Evolutionary conservation across 345 rosid species (phyloP).

Genomic region (Lumnitzera littorea): DNA sequence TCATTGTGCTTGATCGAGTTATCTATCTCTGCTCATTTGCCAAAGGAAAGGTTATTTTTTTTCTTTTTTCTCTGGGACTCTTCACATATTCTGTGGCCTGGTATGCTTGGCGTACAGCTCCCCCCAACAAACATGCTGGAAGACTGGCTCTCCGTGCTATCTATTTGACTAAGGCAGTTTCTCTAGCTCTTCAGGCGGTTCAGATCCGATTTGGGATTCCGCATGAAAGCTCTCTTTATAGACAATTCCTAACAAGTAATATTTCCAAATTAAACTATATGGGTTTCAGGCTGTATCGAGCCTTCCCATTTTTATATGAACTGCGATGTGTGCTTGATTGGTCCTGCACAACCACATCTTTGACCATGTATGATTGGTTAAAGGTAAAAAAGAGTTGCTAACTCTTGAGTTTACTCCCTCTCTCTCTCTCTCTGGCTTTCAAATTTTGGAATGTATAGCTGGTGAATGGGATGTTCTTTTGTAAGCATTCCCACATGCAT

Average conservation of each 20-base stretch:
- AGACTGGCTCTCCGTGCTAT: conserved; percentile 35
- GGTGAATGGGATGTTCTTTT: too few relatives aligned
- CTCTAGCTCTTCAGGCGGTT: conserved; percentile 33
- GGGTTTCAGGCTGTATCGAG: conserved; percentile 41
- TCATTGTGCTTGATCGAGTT: conserved; percentile 37
- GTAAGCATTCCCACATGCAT: too few relatives aligned
- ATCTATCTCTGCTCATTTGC: conserved; percentile 42
- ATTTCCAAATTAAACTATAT: conserved; percentile 26
- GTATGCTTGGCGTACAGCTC: conserved; percentile 32
- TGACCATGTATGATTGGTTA: conserved; percentile 47
- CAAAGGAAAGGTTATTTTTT: conserved; percentile 33
- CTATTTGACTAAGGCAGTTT: conserved; percentile 33
- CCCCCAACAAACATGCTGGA: conserved; percentile 23
- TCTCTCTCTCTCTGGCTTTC: too few relatives aligned
- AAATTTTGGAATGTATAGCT: too few relatives aligned
- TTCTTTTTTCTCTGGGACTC: conserved; percentile 25
- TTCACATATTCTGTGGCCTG: conserved; percentile 30
- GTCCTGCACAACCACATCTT: conserved; percentile 45
- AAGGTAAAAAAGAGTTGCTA: conserved; percentile 17
- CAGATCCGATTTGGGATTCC: conserved; percentile 38
- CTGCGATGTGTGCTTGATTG: conserved; percentile 45
- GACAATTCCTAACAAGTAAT: conserved; percentile 34
- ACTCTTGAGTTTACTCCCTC: background rate
- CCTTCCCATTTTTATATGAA: conserved; percentile 39
- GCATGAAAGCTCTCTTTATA: conserved; percentile 30